phyloP scores from a whole-genome alignment of 2,329 filamentous ascomycete species.

The Hymenoscyphus fructigenus region DNA sequence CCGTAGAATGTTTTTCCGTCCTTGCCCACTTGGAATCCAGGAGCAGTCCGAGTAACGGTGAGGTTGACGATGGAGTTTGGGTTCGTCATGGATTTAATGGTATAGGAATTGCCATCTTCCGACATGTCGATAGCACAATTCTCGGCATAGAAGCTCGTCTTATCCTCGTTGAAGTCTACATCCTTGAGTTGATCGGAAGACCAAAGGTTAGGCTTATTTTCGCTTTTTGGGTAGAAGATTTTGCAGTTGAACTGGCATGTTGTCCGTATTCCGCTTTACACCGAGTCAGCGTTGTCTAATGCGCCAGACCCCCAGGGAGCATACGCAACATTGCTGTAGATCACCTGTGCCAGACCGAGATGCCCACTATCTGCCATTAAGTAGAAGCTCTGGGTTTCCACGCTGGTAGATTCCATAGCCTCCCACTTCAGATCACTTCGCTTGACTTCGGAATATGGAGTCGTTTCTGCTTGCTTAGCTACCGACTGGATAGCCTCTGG shows the following conservation, averaged over 20 bases:
- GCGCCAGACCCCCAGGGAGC: conserved; percentile 33
- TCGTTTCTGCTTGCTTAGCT: conserved; percentile 73
- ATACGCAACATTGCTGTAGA: conserved; percentile 97
- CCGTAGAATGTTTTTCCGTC: conserved; percentile 84
- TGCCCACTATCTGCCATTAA: conserved; percentile 76
- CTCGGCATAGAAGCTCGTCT: conserved; percentile 80
- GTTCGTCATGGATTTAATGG: conserved; percentile 87
- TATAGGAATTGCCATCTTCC: conserved; percentile 78
- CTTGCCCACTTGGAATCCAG: conserved; percentile 81
- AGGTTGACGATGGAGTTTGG: conserved; percentile 80
- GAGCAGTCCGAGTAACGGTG: conserved; percentile 71
- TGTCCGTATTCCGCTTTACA: conserved; percentile 75
- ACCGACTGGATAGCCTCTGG: conserved; percentile 84
- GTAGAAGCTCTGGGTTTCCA: conserved; percentile 96
- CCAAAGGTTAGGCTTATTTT: conserved; percentile 76
- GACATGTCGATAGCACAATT: conserved; percentile 83
- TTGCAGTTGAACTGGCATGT: conserved; percentile 95
- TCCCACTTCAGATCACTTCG: conserved; percentile 82
- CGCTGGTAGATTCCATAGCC: conserved; percentile 77
- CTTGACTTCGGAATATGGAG: conserved; percentile 76
- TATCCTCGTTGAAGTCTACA: conserved; percentile 80
- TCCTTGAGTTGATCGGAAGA: conserved; percentile 77
- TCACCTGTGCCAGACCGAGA: conserved; percentile 80
- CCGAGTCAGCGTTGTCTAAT: conserved; percentile 31
- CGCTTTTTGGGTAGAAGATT: conserved; percentile 72